Conservation (phyloP, 495 filamentous ascomycete species). For the Penicillium diatomitis region DNA sequence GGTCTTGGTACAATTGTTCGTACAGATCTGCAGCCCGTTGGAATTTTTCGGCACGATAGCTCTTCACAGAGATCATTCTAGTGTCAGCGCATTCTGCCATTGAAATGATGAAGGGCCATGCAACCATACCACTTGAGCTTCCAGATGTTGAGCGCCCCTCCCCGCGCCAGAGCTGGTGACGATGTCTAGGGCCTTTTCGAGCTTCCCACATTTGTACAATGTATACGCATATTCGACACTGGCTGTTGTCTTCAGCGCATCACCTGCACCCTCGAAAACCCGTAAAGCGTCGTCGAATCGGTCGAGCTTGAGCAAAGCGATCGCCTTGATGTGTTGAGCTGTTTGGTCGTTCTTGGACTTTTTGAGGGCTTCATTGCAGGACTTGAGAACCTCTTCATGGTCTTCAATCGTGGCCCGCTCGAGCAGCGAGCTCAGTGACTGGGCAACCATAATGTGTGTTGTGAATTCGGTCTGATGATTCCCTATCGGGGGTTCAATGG, state of each 20-base stretch:
- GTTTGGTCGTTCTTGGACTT: conserved; percentile 52
- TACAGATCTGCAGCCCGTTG: conserved; percentile 62
- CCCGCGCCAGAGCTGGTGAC: conserved; percentile 38
- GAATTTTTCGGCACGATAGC: conserved; percentile 81
- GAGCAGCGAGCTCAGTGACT: conserved; percentile 48
- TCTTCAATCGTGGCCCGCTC: conserved; percentile 57
- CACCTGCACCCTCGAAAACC: conserved; percentile 62
- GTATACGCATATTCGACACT: conserved; percentile 80
- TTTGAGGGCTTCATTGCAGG: conserved; percentile 60
- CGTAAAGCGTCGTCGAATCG: conserved; percentile 83
- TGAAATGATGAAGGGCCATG: conserved; percentile 20
- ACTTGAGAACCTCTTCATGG: conserved; percentile 61
- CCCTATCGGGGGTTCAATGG: neutral
- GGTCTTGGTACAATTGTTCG: conserved; percentile 43
- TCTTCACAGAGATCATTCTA: conserved; percentile 24
- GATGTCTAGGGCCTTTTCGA: conserved; percentile 58
- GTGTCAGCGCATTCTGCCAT: too few relatives aligned
- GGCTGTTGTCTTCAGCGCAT: conserved; percentile 56
- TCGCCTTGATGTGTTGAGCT: conserved; percentile 67
- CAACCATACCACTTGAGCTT: conserved; percentile 70
- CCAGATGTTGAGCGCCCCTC: conserved; percentile 72
- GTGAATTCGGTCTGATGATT: neutral
- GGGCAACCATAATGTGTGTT: conserved; percentile 30
- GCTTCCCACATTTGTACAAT: conserved; percentile 74
- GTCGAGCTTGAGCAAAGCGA: conserved; percentile 88